Percentiles rank a stretch among this genome's conserved stretches.
phyloP scores from a whole-genome alignment of 1,284 basidiomycete genomes.

The Coniophora puteana region DNA sequence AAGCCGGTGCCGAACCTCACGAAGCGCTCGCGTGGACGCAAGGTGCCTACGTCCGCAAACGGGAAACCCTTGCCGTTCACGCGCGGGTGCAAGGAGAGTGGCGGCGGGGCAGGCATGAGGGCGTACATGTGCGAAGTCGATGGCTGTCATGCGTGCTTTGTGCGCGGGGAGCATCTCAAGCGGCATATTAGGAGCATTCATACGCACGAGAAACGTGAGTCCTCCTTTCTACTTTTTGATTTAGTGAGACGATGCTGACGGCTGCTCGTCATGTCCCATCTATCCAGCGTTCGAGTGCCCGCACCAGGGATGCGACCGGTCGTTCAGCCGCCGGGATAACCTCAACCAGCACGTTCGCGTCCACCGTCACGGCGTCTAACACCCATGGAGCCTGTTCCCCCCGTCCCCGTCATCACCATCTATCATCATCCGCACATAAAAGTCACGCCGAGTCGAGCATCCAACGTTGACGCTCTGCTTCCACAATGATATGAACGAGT shows the following conservation, averaged over 20 bases:
- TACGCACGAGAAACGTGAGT: constrained; percentile 65
- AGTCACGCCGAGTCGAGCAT: too few relatives aligned
- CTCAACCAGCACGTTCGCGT: constrained; percentile 75
- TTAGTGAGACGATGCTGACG: constrained; percentile 2
- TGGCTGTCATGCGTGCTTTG: constrained; percentile 55
- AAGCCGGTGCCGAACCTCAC: constrained; percentile 69
- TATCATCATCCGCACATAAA: too few relatives aligned
- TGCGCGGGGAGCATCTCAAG: constrained; percentile 66
- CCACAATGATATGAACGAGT: too few relatives aligned
- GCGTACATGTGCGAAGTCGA: constrained; percentile 48
- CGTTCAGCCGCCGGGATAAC: constrained; percentile 80
- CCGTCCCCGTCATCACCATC: too few relatives aligned
- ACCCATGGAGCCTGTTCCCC: too few relatives aligned
- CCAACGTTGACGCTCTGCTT: too few relatives aligned
- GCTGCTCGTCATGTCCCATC: constrained; percentile 5
- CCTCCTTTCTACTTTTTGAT: background rate
- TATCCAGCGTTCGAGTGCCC: constrained; percentile 65
- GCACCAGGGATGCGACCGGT: constrained; percentile 64
- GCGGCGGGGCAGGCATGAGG: too few relatives aligned
- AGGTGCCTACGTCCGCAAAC: constrained; percentile 50
- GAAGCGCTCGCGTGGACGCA: constrained; percentile 73
- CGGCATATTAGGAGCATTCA: constrained; percentile 64
- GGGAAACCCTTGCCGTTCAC: constrained; percentile 22
- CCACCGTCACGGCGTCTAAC: too few relatives aligned
- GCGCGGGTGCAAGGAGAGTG: too few relatives aligned